These are phyloP conservation scores for Chloridella minuta DNA, from an alignment of 352 stramenopile species.

Conservation along the genomic window DNA sequence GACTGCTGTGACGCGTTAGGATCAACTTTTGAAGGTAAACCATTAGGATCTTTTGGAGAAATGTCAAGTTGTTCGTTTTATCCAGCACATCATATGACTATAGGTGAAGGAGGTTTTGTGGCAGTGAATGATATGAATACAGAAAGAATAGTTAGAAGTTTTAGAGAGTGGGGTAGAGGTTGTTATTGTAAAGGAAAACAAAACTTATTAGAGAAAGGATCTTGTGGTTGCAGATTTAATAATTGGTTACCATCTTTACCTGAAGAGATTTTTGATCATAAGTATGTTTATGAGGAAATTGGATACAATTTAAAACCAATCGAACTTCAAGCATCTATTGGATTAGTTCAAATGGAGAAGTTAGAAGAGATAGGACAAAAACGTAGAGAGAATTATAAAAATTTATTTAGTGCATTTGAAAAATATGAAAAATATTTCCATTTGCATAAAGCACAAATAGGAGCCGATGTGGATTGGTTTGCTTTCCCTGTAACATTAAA, in stretches of 20 bases:
- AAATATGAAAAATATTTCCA: neutral
- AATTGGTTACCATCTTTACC: neutral
- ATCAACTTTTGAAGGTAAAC: neutral
- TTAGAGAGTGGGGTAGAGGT: neutral
- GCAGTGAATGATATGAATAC: neutral
- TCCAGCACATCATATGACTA: slow-evolving; percentile 9
- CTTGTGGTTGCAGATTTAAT: neutral
- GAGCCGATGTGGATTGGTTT: neutral
- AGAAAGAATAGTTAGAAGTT: neutral
- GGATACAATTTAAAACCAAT: neutral
- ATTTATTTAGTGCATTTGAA: neutral
- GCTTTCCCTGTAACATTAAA: neutral
- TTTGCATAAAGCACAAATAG: neutral
- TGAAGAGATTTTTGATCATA: neutral
- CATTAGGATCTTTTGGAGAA: neutral
- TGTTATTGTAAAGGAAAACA: neutral
- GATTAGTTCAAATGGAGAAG: neutral
- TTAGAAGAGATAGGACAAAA: neutral
- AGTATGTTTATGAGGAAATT: neutral
- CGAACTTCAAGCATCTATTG: neutral
- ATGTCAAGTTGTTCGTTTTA: slow-evolving; percentile 5
- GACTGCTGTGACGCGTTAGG: slow-evolving; percentile 7
- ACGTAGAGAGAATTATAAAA: neutral
- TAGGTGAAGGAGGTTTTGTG: neutral
- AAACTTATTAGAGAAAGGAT: neutral